phyloP scores from a whole-genome alignment of 23 red algal genomes.

The Pyropia yezoensis region DNA sequence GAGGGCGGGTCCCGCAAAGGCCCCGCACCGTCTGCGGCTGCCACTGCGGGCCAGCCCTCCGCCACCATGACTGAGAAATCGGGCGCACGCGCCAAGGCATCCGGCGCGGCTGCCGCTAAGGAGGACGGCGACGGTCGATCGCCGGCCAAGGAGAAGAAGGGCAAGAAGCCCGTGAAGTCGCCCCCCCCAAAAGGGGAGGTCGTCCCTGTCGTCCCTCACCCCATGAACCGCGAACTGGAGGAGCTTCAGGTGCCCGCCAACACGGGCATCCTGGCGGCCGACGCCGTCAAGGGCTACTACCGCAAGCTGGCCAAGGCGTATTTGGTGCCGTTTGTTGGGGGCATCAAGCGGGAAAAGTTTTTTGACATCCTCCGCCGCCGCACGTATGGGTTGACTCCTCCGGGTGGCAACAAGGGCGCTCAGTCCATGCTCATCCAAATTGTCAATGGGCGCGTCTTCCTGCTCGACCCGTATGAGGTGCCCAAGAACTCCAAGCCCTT shows the following conservation, averaged over 20 bases:
- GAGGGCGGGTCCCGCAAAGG: too few species aligned
- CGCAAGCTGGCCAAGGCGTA: constrained; percentile 42
- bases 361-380: constrained; percentile 41
- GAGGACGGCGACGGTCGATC: too few species aligned
- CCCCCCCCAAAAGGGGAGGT: too few species aligned
- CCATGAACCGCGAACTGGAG: constrained; percentile 41
- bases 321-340: constrained; percentile 27
- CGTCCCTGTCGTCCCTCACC: constrained; percentile 2
- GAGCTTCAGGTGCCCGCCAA: constrained; percentile 28
- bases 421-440: constrained; percentile 67
- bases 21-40: too few species aligned
- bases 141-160: too few species aligned
- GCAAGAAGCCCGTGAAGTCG: too few species aligned
- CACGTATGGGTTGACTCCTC: constrained; percentile 56
- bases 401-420: constrained; percentile 62
- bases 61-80: too few species aligned
- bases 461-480: constrained; percentile 70
- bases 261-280: constrained; percentile 17
- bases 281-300: constrained; percentile 41
- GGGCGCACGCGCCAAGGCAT: too few species aligned
- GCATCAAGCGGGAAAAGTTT: constrained; percentile 44
- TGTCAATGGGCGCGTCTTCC: constrained; percentile 39
- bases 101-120: too few species aligned
- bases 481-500: constrained; percentile 58
- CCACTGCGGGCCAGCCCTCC: too few species aligned